phyloP scores from a whole-genome alignment of 352 stramenopile genomes.

The Phytophthora pinifolia region DNA sequence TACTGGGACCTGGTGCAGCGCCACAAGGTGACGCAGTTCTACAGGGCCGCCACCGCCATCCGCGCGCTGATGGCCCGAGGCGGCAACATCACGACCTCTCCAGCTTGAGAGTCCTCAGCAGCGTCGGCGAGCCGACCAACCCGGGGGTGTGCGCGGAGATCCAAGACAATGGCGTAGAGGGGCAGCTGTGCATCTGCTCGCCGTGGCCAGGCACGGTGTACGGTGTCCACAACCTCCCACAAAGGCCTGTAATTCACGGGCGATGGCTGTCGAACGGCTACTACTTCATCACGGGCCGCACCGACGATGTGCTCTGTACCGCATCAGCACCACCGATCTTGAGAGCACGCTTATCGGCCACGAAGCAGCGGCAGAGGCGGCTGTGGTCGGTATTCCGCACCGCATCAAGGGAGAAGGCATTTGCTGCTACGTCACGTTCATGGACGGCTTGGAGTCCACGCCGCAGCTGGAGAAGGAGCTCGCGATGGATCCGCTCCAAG shows the following conservation, averaged over 20 bases:
- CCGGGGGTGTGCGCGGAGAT: conserved; percentile 79
- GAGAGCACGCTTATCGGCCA: conserved; percentile 91
- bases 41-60: conserved; percentile 14
- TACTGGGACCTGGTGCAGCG: conserved; percentile 94
- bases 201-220: conserved; percentile 95
- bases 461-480: conserved; percentile 55
- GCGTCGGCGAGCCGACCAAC: conserved; percentile 98
- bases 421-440: conserved; percentile 92
- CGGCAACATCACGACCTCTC: conserved; percentile 91
- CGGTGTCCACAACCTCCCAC: conserved; percentile 33
- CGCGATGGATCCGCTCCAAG: conserved; percentile 8
- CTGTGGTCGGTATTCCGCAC: conserved; percentile 48
- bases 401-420: conserved; percentile 95
- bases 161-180: conserved; percentile 77
- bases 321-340: conserved; percentile 82
- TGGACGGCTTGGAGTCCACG: conserved; percentile 65
- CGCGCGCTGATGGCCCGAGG: conserved; percentile 96
- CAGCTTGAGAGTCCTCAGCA: conserved; percentile 92
- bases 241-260: conserved; percentile 11
- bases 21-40: conserved; percentile 20
- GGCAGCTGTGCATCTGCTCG: conserved; percentile 93
- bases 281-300: conserved; percentile 97
- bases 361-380: conserved; percentile 89
- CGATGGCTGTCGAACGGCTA: conserved; percentile 87
- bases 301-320: conserved; percentile 97